Conservation (phyloP, 2,329 filamentous ascomycete genomes). For the Pseudogymnoascus sp. region DNA sequence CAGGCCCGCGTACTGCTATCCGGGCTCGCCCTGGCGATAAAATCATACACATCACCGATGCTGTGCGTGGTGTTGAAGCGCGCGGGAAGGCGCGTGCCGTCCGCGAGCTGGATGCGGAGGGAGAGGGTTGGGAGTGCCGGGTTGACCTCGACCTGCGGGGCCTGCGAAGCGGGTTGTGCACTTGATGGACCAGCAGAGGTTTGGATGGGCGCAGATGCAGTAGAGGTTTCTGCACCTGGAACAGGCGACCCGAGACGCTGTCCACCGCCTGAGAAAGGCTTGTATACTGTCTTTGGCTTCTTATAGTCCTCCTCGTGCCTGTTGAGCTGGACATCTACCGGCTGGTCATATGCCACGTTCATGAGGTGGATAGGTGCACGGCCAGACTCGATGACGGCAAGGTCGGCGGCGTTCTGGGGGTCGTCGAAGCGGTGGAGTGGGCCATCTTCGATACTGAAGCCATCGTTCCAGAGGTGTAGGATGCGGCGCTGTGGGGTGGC, state of each 20-base stretch:
- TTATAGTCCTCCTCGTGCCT: slow-evolving; percentile 69
- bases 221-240: slow-evolving; percentile 47
- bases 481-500: slow-evolving; percentile 55
- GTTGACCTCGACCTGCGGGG: slow-evolving; percentile 46
- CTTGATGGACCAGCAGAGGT: slow-evolving; percentile 29
- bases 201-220: slow-evolving; percentile 26
- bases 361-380: slow-evolving; percentile 71
- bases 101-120: slow-evolving; percentile 70
- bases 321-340: slow-evolving; percentile 68
- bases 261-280: slow-evolving; percentile 65
- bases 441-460: slow-evolving; percentile 80
- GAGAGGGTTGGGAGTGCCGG: slow-evolving; percentile 59
- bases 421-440: slow-evolving; percentile 72
- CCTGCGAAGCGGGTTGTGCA: slow-evolving; percentile 23
- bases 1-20: slow-evolving; percentile 53
- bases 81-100: slow-evolving; percentile 69
- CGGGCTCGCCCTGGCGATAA: slow-evolving; percentile 59
- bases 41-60: slow-evolving; percentile 68
- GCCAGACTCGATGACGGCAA: slow-evolving; percentile 70
- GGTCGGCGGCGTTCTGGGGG: slow-evolving; percentile 62
- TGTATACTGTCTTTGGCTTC: slow-evolving; percentile 66
- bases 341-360: slow-evolving; percentile 66
- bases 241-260: slow-evolving; percentile 71
- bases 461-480: slow-evolving; percentile 75
- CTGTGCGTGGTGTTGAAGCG: slow-evolving; percentile 78